Conservation (phyloP, 805 yeast genomes). For the Cyberlindnera suaveolens region DNA sequence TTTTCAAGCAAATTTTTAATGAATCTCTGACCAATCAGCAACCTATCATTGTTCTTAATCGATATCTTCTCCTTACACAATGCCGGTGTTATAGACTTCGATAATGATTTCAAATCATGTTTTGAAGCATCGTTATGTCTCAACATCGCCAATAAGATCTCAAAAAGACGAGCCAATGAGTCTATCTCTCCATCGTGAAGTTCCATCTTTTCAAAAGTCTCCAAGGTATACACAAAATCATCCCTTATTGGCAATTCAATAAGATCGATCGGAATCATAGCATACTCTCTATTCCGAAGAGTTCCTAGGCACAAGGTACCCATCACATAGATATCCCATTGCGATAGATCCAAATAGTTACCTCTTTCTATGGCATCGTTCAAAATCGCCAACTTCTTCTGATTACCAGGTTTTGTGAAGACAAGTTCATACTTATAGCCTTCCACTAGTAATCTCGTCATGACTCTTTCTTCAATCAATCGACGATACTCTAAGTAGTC, state of each 20-base stretch:
- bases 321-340: conserved; percentile 50
- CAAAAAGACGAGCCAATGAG: conserved; percentile 35
- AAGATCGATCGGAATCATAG: conserved; percentile 45
- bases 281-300: conserved; percentile 44
- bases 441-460: conserved; percentile 40
- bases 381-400: conserved; percentile 36
- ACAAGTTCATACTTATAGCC: conserved; percentile 35
- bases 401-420: conserved; percentile 54
- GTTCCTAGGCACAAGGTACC: conserved; percentile 38
- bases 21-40: conserved; percentile 47
- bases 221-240: conserved; percentile 36
- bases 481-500: conserved; percentile 32
- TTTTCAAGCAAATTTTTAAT: conserved; percentile 44
- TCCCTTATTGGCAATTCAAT: conserved; percentile 50
- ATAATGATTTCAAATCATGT: conserved; percentile 28
- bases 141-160: conserved; percentile 40
- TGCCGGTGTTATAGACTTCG: conserved; percentile 33
- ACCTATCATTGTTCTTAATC: conserved; percentile 36
- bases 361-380: conserved; percentile 46
- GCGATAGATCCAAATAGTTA: conserved; percentile 54
- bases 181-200: conserved; percentile 24
- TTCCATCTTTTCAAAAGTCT: conserved; percentile 31
- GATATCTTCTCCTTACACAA: conserved; percentile 46
- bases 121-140: conserved; percentile 32
- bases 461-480: conserved; percentile 42